Conservation (phyloP, 129 eudicot species). For the Ambrosia trifida region DNA sequence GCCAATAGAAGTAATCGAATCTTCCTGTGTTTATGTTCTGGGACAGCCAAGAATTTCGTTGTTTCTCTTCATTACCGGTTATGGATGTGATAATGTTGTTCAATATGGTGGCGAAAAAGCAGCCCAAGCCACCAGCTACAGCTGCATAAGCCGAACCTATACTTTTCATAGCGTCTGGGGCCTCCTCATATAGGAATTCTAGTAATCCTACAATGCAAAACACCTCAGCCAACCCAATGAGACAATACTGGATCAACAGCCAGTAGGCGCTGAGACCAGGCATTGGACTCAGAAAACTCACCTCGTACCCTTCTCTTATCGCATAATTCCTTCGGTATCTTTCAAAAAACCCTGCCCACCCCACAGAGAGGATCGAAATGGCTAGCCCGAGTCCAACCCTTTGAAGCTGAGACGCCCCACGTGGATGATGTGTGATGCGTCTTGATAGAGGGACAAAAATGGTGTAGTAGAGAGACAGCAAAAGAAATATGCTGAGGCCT, state of each 20-base stretch:
- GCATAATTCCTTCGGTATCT: conserved; percentile 83
- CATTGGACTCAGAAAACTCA: conserved; percentile 74
- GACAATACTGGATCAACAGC: conserved; percentile 88
- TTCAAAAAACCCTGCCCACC: conserved; percentile 90
- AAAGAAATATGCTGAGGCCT: conserved; percentile 78
- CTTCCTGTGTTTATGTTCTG: conserved; percentile 85
- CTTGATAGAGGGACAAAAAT: conserved; percentile 74
- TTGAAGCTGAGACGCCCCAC: conserved; percentile 94
- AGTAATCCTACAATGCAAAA: conserved; percentile 88
- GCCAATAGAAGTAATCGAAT: conserved; percentile 88
- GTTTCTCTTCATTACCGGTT: conserved; percentile 47
- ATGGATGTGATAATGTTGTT: conserved; percentile 69
- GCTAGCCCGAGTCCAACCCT: conserved; percentile 93
- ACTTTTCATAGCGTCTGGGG: conserved; percentile 98
- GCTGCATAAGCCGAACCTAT: conserved; percentile 95
- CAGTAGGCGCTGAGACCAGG: conserved; percentile 81
- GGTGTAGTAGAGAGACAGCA: conserved; percentile 75
- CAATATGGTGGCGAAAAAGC: conserved; percentile 70
- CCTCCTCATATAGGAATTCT: conserved; percentile 86
- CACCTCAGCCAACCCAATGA: conserved; percentile 88
- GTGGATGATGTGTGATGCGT: conserved; percentile 88
- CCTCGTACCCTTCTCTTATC: conserved; percentile 66
- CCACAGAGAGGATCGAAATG: conserved; percentile 72
- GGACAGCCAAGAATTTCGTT: conserved; percentile 69
- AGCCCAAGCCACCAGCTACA: conserved; percentile 90